phyloP scores from a whole-genome alignment of 345 rosid genomes.

The Eutrema yunnanense region DNA sequence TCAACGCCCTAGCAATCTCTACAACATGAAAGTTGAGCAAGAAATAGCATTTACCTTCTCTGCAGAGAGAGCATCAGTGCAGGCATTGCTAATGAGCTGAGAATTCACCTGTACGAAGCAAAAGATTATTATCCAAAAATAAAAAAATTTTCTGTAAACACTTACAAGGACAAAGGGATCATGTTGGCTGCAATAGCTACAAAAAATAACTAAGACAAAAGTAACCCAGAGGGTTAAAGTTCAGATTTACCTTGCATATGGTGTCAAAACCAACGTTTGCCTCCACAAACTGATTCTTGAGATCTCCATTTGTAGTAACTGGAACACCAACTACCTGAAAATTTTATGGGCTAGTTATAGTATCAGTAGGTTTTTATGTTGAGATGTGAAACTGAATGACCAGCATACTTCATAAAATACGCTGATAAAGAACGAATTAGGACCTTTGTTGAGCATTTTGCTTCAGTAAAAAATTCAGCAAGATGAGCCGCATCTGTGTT shows the following conservation, averaged over 20 bases:
- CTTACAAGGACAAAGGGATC: not conserved
- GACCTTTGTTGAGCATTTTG: constrained; percentile 82
- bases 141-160: not conserved
- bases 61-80: constrained; percentile 97
- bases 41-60: constrained; percentile 61
- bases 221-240: not conserved
- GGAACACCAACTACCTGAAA: constrained; percentile 95
- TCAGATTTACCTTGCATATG: constrained; percentile 67
- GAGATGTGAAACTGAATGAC: not conserved
- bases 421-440: not conserved
- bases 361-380: not conserved
- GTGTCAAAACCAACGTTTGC: constrained; percentile 97
- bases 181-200: constrained; percentile 9
- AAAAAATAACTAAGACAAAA: not conserved
- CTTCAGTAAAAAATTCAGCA: constrained; percentile 90
- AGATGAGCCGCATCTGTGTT: constrained; percentile 99
- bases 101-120: constrained; percentile 68
- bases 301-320: constrained; percentile 94
- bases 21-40: not conserved
- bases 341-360: not conserved
- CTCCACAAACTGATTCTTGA: constrained; percentile 95
- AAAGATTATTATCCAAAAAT: constrained; percentile 1
- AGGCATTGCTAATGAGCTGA: constrained; percentile 95
- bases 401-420: not conserved
- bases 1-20: not conserved